A percentile compares a stretch with the other conserved stretches of the same genome.
Conservation (phyloP, 225 moss, liverwort and hornwort species). For the Pleurozium schreberi region DNA sequence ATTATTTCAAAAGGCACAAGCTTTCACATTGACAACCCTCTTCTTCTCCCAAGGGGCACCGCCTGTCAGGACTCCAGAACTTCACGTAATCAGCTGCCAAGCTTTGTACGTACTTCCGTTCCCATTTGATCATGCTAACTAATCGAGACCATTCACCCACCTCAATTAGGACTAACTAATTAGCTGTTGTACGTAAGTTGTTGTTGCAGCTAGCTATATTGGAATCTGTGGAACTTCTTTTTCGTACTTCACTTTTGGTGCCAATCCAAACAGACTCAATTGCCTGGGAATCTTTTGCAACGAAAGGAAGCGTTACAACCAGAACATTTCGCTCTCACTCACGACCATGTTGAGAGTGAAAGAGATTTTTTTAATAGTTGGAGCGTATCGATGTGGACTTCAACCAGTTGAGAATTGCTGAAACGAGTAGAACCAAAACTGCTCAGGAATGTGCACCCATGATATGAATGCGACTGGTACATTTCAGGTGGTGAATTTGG, state of each 20-base stretch:
- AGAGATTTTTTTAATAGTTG: too few relatives aligned
- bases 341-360: neutral
- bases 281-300: neutral
- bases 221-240: neutral
- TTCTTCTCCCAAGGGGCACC: too few relatives aligned
- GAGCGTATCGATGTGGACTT: too few relatives aligned
- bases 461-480: too few relatives aligned
- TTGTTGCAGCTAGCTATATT: neutral
- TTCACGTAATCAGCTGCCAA: neutral
- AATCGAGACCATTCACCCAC: neutral
- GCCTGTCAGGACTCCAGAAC: neutral
- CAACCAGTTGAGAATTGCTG: neutral
- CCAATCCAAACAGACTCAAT: neutral
- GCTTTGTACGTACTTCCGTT: neutral
- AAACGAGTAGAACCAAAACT: neutral
- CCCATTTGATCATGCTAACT: neutral
- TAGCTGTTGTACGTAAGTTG: neutral
- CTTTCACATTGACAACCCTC: neutral
- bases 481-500: neutral
- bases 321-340: neutral
- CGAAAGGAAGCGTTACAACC: neutral
- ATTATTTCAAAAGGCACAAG: neutral
- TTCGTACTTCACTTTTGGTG: neutral
- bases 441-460: too few relatives aligned
- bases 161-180: neutral